These are phyloP conservation scores for Irpex lacteus DNA, from an alignment of 1,284 basidiomycete genomes.

Conservation along the genomic window DNA sequence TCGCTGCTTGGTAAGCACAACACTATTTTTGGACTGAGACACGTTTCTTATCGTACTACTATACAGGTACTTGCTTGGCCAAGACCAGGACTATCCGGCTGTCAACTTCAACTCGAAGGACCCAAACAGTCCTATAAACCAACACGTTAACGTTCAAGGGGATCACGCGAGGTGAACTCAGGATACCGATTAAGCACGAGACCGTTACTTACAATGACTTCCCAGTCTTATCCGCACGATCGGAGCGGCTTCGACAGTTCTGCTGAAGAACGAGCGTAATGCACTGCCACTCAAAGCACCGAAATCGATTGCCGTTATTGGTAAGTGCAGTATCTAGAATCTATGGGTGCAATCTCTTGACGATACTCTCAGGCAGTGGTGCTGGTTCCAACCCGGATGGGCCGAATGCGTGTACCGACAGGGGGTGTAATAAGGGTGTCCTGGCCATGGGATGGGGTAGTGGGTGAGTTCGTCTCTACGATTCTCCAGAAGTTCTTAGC, in stretches of 20 bases:
- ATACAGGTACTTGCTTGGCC: conserved; percentile 51
- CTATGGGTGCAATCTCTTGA: not conserved
- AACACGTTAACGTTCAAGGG: conserved; percentile 63
- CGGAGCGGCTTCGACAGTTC: conserved; percentile 66
- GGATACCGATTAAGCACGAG: not conserved
- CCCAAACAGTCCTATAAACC: conserved; percentile 29
- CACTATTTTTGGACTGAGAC: not conserved
- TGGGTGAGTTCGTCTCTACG: conserved; percentile 30
- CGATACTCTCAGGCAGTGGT: conserved; percentile 49
- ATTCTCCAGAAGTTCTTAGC: too few relatives aligned
- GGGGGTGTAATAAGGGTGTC: conserved; percentile 30
- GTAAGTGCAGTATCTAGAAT: conserved; percentile 31
- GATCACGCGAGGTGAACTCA: conserved; percentile 57
- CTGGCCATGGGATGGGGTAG: conserved; percentile 63
- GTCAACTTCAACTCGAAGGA: conserved; percentile 39
- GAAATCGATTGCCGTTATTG: conserved; percentile 55
- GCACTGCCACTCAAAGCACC: conserved; percentile 58
- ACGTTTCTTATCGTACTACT: not conserved
- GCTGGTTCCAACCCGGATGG: conserved; percentile 10
- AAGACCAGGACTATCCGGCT: conserved; percentile 58
- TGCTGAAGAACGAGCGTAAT: conserved; percentile 67
- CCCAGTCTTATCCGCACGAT: conserved; percentile 61
- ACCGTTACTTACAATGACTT: too few relatives aligned
- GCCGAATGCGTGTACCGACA: conserved; percentile 23
- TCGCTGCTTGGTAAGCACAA: conserved; percentile 48